Evolutionary conservation across 805 yeast genomes (phyloP), one percentile per base, ranked within the genome.

Genomic region (Wickerhamiella slavikovae): DNA sequence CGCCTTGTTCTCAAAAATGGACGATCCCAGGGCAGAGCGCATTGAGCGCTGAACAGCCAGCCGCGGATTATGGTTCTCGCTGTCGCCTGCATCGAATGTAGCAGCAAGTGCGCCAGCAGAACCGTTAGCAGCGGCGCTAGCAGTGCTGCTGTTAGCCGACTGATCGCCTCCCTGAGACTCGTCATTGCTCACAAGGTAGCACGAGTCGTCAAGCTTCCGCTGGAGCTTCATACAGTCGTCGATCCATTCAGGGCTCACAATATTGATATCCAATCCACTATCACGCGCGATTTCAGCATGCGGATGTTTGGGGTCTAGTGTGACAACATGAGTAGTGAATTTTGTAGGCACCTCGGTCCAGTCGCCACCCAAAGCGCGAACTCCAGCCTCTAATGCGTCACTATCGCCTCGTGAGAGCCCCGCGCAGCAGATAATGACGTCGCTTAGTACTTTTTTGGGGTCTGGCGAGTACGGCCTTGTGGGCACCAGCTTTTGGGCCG

Each of bases 191-290:
- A 72, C 47, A 12, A 62, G 39, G 43, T 73, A 77, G 2, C 64
- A 62, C 0, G 44, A 34, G 30, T 68, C 83, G 30, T 64, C 64
- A 8, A 74, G 47, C 29, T 51, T 58, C 27, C 57, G 47, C 17
- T 68, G 58, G 22, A 59, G 45, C 31, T 62, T 66, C 36, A 77
- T 55, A 43, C 83, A 73, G 34, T 66, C 75, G 29, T 71, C 71
- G 10, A 83, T 50, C 94, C 93, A 85, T 14, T 68, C 66, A 0
- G 93, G 91, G 3, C 63, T 55, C 3, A 83, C 89, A n/a, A 51
- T 36, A 28, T 40, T 42, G 22, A 49, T 38, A 15, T 33, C 35
- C 15, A 37, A 28, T 1, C 52, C 53, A 15, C 51, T 49, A 18
- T 41, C 39, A 17, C 35, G 53, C 42, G 77, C 79, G 16, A 65